phyloP scores from a whole-genome alignment of 805 yeast genomes.

The Helenozyma rhizophorensis region DNA sequence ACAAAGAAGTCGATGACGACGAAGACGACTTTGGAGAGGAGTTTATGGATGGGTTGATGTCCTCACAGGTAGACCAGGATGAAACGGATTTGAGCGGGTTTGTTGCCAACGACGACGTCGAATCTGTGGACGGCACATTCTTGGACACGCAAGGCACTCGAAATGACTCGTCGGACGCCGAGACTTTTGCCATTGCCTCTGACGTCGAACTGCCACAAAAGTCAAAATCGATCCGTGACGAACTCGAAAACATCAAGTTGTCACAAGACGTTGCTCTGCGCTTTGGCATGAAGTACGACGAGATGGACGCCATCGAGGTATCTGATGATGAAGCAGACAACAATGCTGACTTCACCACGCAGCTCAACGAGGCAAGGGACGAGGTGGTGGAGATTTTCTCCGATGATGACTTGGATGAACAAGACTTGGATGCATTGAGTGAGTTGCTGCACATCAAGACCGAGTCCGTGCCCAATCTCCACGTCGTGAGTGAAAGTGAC shows the following conservation, averaged over 20 bases:
- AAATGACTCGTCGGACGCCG: constrained; percentile 9
- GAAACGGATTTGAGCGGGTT: constrained; percentile 17
- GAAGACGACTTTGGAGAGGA: constrained; percentile 17
- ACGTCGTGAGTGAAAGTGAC: constrained; percentile 13
- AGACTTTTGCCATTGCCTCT: constrained; percentile 2
- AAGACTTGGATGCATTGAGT: constrained; percentile 8
- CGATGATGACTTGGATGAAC: constrained; percentile 27
- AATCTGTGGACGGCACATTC: constrained; percentile 13
- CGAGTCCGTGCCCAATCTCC: constrained; percentile 3
- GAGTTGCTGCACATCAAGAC: constrained; percentile 9
- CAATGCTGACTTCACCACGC: constrained; percentile 31
- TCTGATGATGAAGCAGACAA: constrained; percentile 26
- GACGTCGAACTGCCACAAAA: constrained; percentile 4
- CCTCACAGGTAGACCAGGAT: constrained; percentile 12
- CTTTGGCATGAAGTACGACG: constrained; percentile 24
- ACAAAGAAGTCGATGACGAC: constrained; percentile 8
- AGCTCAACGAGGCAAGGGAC: constrained; percentile 38
- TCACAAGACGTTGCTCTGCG: constrained; percentile 33
- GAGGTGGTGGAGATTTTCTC: constrained; percentile 36
- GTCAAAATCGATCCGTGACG: constrained; percentile 9
- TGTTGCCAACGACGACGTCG: constrained; percentile 12
- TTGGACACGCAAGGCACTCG: constrained; percentile 13
- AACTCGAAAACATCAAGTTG: constrained; percentile 23
- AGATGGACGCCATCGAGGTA: constrained; percentile 9
- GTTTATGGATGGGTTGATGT: constrained; percentile 14